Percentiles rank a stretch among this genome's conserved stretches.
phyloP scores from a whole-genome alignment of 257 asterid genomes.

The Avicennia marina region DNA sequence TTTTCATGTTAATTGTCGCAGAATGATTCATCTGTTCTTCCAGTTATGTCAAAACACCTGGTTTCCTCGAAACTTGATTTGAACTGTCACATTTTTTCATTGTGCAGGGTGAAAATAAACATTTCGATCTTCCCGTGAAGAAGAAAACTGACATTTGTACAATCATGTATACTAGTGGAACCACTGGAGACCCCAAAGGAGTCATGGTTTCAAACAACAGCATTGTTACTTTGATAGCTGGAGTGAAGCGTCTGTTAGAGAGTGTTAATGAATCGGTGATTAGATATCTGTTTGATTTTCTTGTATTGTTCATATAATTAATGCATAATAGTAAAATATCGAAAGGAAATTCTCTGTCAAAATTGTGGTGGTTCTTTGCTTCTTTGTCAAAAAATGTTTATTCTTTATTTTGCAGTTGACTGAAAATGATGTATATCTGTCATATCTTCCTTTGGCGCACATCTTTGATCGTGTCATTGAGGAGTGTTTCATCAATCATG shows the following conservation, averaged over 20 bases:
- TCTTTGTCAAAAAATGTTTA: neutral
- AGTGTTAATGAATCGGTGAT: conserved; percentile 66
- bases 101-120: conserved; percentile 70
- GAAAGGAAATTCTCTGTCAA: no score
- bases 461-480: conserved; percentile 92
- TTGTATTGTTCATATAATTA: no score
- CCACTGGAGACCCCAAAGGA: conserved; percentile 99
- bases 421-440: conserved; percentile 63
- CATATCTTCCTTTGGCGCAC: conserved; percentile 97
- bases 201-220: conserved; percentile 88
- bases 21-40: neutral
- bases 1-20: no score
- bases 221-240: conserved; percentile 77
- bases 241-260: conserved; percentile 58
- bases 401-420: conserved; percentile 46
- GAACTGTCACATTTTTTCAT: conserved; percentile 5
- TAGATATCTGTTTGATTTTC: neutral
- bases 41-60: no score
- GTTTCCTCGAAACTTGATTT: no score
- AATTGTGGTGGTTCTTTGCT: neutral
- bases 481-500: conserved; percentile 69
- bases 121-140: conserved; percentile 80
- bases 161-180: conserved; percentile 98
- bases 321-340: no score
- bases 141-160: conserved; percentile 83